phyloP scores from a whole-genome alignment of 2,329 filamentous ascomycete species.

The Ophiostoma angusticollis region DNA sequence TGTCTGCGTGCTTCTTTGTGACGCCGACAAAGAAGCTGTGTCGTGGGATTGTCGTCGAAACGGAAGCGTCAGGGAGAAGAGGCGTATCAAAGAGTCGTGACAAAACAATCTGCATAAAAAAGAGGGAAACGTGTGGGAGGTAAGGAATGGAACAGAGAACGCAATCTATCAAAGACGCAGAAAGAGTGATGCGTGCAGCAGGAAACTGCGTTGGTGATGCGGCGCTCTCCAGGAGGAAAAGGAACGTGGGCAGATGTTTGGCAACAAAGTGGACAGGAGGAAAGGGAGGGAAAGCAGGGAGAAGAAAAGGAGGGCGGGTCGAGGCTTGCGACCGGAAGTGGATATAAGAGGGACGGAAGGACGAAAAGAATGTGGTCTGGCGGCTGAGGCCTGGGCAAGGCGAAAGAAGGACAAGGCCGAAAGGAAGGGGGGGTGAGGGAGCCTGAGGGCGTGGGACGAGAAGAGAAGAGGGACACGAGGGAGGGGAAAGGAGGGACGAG shows the following conservation, averaged over 20 bases:
- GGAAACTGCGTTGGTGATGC: conserved; percentile 17
- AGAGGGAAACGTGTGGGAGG: conserved; percentile 8
- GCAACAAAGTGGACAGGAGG: conserved; percentile 5
- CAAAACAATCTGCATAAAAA: conserved; percentile 8
- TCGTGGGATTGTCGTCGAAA: too few species aligned
- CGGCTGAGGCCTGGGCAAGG: not conserved
- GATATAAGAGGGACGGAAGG: conserved; percentile 1
- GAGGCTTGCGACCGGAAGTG: conserved; percentile 12
- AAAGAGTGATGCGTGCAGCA: conserved; percentile 27
- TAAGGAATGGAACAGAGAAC: conserved; percentile 13
- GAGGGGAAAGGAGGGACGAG: not conserved
- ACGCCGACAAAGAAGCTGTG: too few species aligned
- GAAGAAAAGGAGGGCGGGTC: conserved; percentile 2
- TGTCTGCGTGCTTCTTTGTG: not conserved
- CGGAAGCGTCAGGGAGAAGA: too few species aligned
- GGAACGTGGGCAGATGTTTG: conserved; percentile 10
- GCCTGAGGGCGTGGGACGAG: not conserved
- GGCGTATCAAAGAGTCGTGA: not conserved
- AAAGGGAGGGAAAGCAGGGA: not conserved
- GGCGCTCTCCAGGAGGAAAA: conserved; percentile 9
- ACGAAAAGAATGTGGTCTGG: conserved; percentile 4
- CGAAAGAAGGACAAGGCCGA: not conserved
- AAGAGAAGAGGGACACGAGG: not conserved
- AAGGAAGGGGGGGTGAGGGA: not conserved
- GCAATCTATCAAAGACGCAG: conserved; percentile 42